Evolutionary conservation across 768 basidiomycete genomes (phyloP).

Genomic region (Suillus lakei): DNA sequence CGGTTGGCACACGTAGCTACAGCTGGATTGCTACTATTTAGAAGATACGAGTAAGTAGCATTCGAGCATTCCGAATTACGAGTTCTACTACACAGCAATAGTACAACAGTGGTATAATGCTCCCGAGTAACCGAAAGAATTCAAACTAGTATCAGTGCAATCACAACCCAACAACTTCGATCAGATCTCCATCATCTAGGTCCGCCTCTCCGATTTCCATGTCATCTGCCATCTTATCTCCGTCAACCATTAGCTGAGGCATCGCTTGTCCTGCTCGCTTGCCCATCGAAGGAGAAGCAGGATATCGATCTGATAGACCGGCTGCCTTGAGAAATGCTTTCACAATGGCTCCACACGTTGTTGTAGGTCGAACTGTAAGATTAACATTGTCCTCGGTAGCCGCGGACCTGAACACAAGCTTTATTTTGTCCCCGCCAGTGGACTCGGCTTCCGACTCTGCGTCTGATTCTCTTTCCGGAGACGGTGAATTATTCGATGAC

Average conservation of each 20-base stretch:
- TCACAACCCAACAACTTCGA: conserved; percentile 71
- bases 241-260: conserved; percentile 62
- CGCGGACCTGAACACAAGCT: conserved; percentile 65
- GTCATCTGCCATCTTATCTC: conserved; percentile 67
- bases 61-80: neutral
- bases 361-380: conserved; percentile 73
- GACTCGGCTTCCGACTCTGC: conserved; percentile 42
- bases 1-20: conserved; percentile 41
- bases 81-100: neutral
- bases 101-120: neutral
- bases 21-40: no score
- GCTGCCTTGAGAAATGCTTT: conserved; percentile 75
- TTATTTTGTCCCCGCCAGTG: conserved; percentile 55
- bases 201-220: conserved; percentile 68
- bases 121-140: neutral
- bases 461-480: conserved; percentile 20
- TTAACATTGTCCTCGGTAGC: conserved; percentile 54
- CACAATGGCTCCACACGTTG: conserved; percentile 77
- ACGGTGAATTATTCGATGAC: conserved; percentile 18
- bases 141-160: neutral
- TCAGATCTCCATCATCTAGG: conserved; percentile 79
- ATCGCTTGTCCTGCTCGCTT: conserved; percentile 29
- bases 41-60: no score
- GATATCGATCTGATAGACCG: conserved; percentile 61
- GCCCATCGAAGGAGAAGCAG: conserved; percentile 35